Evolutionary conservation across 140 eudicot genomes (phyloP).

Genomic region (Ambrosia hybrid): DNA sequence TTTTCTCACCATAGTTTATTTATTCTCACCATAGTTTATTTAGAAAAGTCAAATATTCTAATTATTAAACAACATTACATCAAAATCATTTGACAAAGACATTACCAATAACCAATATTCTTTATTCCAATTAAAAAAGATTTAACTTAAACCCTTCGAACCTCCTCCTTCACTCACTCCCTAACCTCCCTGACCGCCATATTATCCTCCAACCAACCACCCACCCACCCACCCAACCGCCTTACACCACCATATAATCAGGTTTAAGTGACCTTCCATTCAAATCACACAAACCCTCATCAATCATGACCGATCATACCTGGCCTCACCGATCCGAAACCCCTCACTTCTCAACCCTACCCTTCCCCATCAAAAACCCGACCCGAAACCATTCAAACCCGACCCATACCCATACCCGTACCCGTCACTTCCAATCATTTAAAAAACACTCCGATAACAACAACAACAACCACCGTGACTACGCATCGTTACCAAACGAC

Average conservation of each 20-base stretch:
- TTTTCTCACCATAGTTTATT: too few species aligned
- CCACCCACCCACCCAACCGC: not conserved
- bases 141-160: not conserved
- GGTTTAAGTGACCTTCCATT: too few species aligned
- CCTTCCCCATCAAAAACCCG: slow-evolving; percentile 29
- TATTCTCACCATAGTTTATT: too few species aligned
- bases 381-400: slow-evolving; percentile 5
- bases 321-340: slow-evolving; percentile 65
- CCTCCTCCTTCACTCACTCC: slow-evolving; percentile 18
- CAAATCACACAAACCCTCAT: too few species aligned
- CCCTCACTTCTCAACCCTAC: slow-evolving; percentile 57
- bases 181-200: slow-evolving; percentile 7
- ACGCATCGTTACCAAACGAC: slow-evolving; percentile 67
- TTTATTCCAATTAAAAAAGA: not conserved
- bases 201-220: slow-evolving; percentile 10
- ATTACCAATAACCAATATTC: not conserved
- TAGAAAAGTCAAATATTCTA: too few species aligned
- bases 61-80: not conserved
- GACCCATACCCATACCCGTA: too few species aligned
- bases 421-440: slow-evolving; percentile 22
- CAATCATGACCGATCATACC: slow-evolving; percentile 47
- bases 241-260: slow-evolving; percentile 10
- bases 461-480: slow-evolving; percentile 44
- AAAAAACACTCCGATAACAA: slow-evolving; percentile 10
- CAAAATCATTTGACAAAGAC: not conserved